These are phyloP conservation scores for Microthyrium microscopicum DNA, from an alignment of 2,329 filamentous ascomycete genomes.

Conservation along the genomic window DNA sequence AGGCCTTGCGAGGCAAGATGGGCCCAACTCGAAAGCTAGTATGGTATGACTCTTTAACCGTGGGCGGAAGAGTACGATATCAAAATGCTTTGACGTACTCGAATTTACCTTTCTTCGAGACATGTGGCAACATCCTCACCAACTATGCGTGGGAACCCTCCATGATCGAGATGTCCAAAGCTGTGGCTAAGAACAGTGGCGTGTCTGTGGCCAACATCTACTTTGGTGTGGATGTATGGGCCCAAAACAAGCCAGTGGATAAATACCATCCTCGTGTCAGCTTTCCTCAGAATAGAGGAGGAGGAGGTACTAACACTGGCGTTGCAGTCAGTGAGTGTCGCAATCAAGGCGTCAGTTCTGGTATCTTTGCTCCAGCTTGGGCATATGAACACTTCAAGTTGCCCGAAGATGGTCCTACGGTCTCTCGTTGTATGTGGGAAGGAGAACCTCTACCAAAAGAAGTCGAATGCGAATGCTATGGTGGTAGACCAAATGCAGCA, in stretches of 20 bases:
- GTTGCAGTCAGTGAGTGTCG: slow-evolving; percentile 22
- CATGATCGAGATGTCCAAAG: slow-evolving; percentile 13
- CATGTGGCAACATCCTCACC: slow-evolving; percentile 24
- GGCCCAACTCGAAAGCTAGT: slow-evolving; percentile 12
- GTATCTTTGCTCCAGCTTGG: slow-evolving; percentile 31
- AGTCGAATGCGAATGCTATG: slow-evolving; percentile 18
- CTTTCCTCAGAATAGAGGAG: slow-evolving; percentile 21
- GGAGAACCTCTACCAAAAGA: slow-evolving; percentile 14
- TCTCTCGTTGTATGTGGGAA: slow-evolving; percentile 21
- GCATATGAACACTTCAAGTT: slow-evolving; percentile 27
- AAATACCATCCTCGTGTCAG: slow-evolving; percentile 18
- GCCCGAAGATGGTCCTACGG: slow-evolving; percentile 9
- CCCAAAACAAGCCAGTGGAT: slow-evolving; percentile 19
- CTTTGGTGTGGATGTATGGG: slow-evolving; percentile 30
- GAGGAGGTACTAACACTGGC: slow-evolving; percentile 26
- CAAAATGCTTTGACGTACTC: slow-evolving; percentile 26
- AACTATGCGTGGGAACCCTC: slow-evolving; percentile 28
- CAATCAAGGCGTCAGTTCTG: slow-evolving; percentile 20
- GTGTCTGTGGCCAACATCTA: slow-evolving; percentile 17
- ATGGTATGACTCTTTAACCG: slow-evolving; percentile 31
- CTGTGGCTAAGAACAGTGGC: slow-evolving; percentile 13
- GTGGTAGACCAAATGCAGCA: slow-evolving; percentile 9
- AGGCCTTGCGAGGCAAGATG: slow-evolving; percentile 18
- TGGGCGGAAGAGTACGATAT: slow-evolving; percentile 24
- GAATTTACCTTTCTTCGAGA: slow-evolving; percentile 23